Conservation (phyloP, 257 asterid species). For the Ballota nigra region DNA sequence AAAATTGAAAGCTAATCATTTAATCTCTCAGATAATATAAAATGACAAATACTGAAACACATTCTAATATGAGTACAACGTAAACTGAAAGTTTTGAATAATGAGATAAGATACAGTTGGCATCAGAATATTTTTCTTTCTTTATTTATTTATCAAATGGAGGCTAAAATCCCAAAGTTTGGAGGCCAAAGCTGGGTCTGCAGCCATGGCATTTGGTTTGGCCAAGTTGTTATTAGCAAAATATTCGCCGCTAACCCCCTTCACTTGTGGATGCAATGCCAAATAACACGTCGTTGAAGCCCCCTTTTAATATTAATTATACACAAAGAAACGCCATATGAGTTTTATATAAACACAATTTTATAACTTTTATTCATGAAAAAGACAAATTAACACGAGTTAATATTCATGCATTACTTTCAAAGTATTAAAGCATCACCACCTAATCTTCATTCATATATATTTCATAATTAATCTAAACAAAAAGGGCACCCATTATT, state of each 20-base stretch:
- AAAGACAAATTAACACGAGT: too few species aligned
- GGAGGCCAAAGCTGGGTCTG: slow-evolving; percentile 41
- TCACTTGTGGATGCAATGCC: slow-evolving; percentile 58
- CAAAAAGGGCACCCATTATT: too few species aligned
- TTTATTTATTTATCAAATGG: slow-evolving; percentile 27
- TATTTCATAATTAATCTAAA: too few species aligned
- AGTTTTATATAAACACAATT: background rate
- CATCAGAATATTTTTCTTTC: background rate
- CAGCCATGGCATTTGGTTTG: slow-evolving; percentile 36
- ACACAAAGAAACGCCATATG: background rate
- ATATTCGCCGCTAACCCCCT: slow-evolving; percentile 58
- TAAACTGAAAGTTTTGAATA: too few species aligned
- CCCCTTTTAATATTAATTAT: slow-evolving; percentile 33
- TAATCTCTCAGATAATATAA: too few species aligned
- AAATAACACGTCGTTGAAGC: slow-evolving; percentile 65
- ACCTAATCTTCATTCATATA: too few species aligned
- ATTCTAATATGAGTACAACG: too few species aligned
- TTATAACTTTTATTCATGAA: too few species aligned
- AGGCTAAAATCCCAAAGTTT: slow-evolving; percentile 69
- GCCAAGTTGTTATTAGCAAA: slow-evolving; percentile 56
- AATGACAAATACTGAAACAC: too few species aligned
- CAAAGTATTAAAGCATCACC: too few species aligned
- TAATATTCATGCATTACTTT: too few species aligned
- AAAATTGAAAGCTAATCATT: too few species aligned
- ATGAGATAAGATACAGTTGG: background rate